A percentile compares a stretch with the other conserved stretches of the same genome.
Conservation (phyloP, 179 eudicot genomes). For the Beta corolliflora region DNA sequence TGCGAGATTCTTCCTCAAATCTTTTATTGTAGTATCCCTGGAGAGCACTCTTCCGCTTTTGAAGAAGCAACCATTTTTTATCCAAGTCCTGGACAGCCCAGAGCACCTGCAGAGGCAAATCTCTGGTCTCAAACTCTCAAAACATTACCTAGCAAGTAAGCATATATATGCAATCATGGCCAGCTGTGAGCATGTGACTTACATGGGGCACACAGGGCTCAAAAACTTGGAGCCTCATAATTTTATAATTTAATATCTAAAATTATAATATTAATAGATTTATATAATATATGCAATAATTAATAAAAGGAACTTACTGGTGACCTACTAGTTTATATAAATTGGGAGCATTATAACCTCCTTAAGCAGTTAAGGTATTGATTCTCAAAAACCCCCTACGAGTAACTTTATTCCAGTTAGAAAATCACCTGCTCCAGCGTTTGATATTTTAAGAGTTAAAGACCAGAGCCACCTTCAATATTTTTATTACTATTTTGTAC, state of each 20-base stretch:
- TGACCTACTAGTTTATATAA: background rate
- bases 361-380: background rate
- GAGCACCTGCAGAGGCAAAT: conserved; percentile 60
- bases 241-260: too few relatives aligned
- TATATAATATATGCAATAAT: background rate
- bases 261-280: background rate
- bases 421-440: too few relatives aligned
- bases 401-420: background rate
- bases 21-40: conserved; percentile 77
- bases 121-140: background rate
- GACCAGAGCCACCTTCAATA: background rate
- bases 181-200: background rate
- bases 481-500: too few relatives aligned
- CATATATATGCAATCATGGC: background rate
- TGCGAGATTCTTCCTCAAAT: conserved; percentile 83
- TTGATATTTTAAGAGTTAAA: too few relatives aligned
- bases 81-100: conserved; percentile 91
- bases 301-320: background rate
- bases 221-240: background rate
- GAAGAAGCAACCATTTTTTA: conserved; percentile 92
- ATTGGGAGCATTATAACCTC: background rate
- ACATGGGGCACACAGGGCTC: background rate
- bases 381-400: background rate
- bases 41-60: conserved; percentile 92
- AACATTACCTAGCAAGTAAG: conserved; percentile 16